Conservation (phyloP, 441 rosid genomes). For the Arabidopsis hybrid region DNA sequence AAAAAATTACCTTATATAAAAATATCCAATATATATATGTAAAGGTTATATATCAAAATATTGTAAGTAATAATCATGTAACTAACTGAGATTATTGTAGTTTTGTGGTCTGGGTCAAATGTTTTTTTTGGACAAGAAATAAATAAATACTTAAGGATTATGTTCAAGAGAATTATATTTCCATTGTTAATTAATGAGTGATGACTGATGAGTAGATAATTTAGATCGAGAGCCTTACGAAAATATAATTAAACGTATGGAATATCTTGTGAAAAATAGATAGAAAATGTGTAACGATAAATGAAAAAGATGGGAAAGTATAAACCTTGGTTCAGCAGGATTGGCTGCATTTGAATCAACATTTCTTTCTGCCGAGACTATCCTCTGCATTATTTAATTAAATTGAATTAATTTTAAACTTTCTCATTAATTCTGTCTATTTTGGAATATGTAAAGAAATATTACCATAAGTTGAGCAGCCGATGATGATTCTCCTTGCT, state of each 20-base stretch:
- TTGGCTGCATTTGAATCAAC: not conserved
- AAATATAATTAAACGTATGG: not conserved
- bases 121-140: not conserved
- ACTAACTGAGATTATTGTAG: too few species aligned
- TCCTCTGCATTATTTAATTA: slow-evolving; percentile 20
- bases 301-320: not conserved
- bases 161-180: not conserved
- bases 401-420: not conserved
- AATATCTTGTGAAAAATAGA: not conserved
- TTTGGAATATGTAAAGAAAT: not conserved
- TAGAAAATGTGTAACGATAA: not conserved
- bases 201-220: not conserved
- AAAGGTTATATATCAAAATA: too few species aligned
- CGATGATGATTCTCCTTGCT: slow-evolving; percentile 18
- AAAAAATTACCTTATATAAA: not conserved
- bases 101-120: not conserved
- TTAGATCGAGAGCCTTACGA: not conserved
- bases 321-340: slow-evolving; percentile 19
- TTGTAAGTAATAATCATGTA: not conserved
- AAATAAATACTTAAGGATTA: not conserved
- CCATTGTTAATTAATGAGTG: not conserved
- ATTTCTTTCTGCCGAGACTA: not conserved
- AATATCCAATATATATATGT: too few species aligned
- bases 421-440: not conserved
- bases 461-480: slow-evolving; percentile 16